Evolutionary conservation across 306 rosid species (phyloP), one percentile per base, ranked within the genome.

Genomic region (Hippophae rhamnoides): DNA sequence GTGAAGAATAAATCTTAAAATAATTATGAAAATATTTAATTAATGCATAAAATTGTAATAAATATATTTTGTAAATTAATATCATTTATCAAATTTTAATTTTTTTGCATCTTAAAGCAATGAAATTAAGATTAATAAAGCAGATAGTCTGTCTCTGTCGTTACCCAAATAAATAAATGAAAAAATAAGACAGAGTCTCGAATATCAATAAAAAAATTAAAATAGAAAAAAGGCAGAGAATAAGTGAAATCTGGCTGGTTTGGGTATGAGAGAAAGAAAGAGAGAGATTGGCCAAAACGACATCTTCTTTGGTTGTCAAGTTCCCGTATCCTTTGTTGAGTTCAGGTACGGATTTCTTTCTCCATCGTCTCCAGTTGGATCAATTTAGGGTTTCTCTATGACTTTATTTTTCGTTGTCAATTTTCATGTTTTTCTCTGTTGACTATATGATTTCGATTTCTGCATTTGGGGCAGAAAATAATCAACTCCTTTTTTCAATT

Each of bases 351-450:
- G 13, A 10, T 10, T 11, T 31, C 23, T 12, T 48, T 41, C 41
- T 63, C 42, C 42, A 8, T 58, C 58, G 41, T 56, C 67, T 53
- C 54, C 45, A 41, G 56, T 52, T 64, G 63, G 67, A 73, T 64
- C 79, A 53, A 5, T 7, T 47, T 62, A 52, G 67, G 74, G 48
- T 60, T 76, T 43, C 1, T 25, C 25, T n/a, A 57, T 3, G 10
- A 14, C 7, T 11, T 9, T 13, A 13, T 14, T n/a, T 7, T 18
- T 14, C 5, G 13, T 71, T 25, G 41, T 13, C 13, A 10, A 53
- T 50, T 64, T 18, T 18, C 13, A 46, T 13, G 56, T 51, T 38
- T 14, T 44, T n/a, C 25, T 75, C 13, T 13, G 47, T 67, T 72
- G 61, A 64, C 66, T 53, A 47, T 57, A 27, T 68, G 50, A 38